Evolutionary conservation across 257 asterid species (phyloP), one percentile per base, ranked within the genome.

Genomic region (Plantago major): DNA sequence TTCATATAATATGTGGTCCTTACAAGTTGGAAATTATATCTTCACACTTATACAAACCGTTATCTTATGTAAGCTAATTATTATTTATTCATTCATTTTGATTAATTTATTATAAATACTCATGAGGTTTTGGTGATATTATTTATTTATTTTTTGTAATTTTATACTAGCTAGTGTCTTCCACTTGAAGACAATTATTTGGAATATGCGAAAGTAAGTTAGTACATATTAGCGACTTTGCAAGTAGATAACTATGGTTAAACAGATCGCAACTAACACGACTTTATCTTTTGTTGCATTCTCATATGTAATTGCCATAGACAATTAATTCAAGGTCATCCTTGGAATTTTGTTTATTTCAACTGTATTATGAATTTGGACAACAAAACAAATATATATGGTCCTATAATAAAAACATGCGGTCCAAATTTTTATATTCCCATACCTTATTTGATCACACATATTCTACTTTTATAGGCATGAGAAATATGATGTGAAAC

Each of bases 211-310:
- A 46, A 72, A 69, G 73, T 66, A 44, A 60, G 66, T 60, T 69
- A 61, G 60, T 33, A 63, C 57, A 51, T 67, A 55, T 53, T 62
- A 65, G 58, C 64, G 60, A 55, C 62, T 64, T 71, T 57, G 58
- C 77, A 51, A 77, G 83, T 81, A 78, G 90, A 73, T 83, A 45
- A 63, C 75, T 80, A 73, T 80, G 74, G 90, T 76, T 83, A 69
- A 83, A 73, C 90, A 66, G 74, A 83, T 62, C 65, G 72, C 81
- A 83, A 78, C 90, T 69, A 83, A 83, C 84, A 67, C 10, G 79
- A 72, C 79, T 67, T 71, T 67, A 40, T 49, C 50, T 52, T 42
- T 62, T 46, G 19, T 66, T 64, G 42, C 56, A 61, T 55, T 55
- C 50, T 16, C 45, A 58, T 42, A 13, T 55, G 40, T 15, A 38